Base-by-base conservation (phyloP, 768 basidiomycete species). In the Gymnopilus junonius region DNA sequence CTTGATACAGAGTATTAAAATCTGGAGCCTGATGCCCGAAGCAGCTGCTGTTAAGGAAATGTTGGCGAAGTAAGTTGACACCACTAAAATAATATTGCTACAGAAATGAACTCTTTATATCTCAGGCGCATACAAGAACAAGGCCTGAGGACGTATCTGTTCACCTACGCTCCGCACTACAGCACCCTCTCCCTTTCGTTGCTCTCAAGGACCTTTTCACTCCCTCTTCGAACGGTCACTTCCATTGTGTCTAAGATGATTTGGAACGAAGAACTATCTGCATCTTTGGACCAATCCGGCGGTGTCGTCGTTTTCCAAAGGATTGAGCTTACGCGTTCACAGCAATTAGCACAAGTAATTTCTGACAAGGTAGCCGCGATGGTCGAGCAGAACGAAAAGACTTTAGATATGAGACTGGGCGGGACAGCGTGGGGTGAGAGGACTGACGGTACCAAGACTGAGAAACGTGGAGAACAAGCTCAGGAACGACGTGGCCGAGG, bases 181-280 rank as follows among this genome's bases (percentile, higher is more conserved):
- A 89, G 85, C 71, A 93, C 94, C 12, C 83, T 98, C 37, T 98
- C 97, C 1, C 84, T 99, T 46, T 85, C 89, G 0, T 85, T 96
- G 55, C 87, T 99, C 34, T 90, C 96, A 10, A 84, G 87, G 50
- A 96, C 94, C 1, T 98, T 99, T 80, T 89, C 89, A 8, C 82
- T 99, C 31, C 85, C 96, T 3, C 76, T 90, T 53, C 86, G 91
- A 42, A 80, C 89, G 4, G 94, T 98, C 4, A 94, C 91, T 8
- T 94, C 95, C 12, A 88, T 97, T 67, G 92, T 98, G 40, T 96
- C 94, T 27, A 94, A 95, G 77, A 98, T 99, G 97, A 97, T 99
- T 69, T 98, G 96, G 94, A 94, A 85, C 71, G 97, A 98, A 70
- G 95, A 98, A 72, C 82, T 99, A 11, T 83, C 91, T 1, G 97